Conservation (phyloP, 441 rosid genomes). For the Populus hybrid region DNA sequence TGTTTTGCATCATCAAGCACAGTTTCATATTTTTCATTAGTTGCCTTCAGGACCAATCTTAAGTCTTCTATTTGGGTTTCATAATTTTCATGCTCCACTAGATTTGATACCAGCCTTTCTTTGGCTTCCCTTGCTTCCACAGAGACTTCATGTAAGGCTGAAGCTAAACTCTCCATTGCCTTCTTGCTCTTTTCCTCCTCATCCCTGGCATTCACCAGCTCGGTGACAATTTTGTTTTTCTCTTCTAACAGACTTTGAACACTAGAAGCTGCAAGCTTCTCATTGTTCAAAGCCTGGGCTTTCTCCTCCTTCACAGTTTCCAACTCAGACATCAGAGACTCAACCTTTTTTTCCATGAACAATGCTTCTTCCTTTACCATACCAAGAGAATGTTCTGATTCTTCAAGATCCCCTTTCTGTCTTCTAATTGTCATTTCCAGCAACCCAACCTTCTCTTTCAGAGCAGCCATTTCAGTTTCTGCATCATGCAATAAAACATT, state of each 20-base stretch:
- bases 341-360: constrained; percentile 38
- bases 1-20: constrained; percentile 63
- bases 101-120: constrained; percentile 56
- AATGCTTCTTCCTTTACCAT: constrained; percentile 48
- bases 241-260: constrained; percentile 58
- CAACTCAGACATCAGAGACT: constrained; percentile 56
- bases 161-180: constrained; percentile 78
- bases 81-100: constrained; percentile 50
- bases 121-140: constrained; percentile 73
- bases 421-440: constrained; percentile 62
- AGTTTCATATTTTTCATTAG: constrained; percentile 59
- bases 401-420: constrained; percentile 62
- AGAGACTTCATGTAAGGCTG: constrained; percentile 70
- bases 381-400: constrained; percentile 39
- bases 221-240: constrained; percentile 56
- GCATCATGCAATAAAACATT: constrained; percentile 28
- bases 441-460: constrained; percentile 62
- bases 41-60: constrained; percentile 61
- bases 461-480: constrained; percentile 55
- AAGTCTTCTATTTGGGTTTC: constrained; percentile 63
- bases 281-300: constrained; percentile 53
- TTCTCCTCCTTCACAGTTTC: constrained; percentile 60
- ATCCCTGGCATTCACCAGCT: constrained; percentile 54
- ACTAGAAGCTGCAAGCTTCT: constrained; percentile 65
- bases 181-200: constrained; percentile 86